Base-by-base conservation (phyloP, 805 yeast genomes). In the Suhomyces sp. region DNA sequence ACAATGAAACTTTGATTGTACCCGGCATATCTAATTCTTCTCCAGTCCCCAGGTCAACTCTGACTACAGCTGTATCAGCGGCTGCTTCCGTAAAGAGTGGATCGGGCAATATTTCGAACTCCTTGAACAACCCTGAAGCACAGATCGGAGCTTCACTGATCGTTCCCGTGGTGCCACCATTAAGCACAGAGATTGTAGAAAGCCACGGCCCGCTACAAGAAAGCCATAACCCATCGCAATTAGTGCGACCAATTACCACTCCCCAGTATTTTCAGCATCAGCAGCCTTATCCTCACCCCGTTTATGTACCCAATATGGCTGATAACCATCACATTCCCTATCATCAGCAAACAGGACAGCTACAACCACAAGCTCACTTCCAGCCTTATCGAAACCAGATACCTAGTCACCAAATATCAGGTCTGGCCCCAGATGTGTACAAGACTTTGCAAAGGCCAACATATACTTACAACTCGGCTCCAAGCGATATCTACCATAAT, bases 11-110 rank as follows among this genome's bases (percentile, higher is more conserved):
- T 29, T 8, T 47, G 39, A 6, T 40, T 35, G 20, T 39, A 50
- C 22, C 50, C 39, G 25, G 20, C 17, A 22, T 47, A 43, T 21
- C 57, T 47, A 31, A 44, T 24, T 15, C 57, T 21, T 39, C 46
- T 24, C 25, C 49, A 33, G 19, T 37, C 9, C 29, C 50, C 13
- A 19, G 56, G 20, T 10, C 53, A 40, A 40, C 51, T 33, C 3
- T 43, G 39, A 15, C 51, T 24, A 40, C 48, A 43, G 19, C 46
- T 31, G 15, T 51, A 46, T 12, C 55, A 35, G 22, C 48, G 27
- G 21, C 53, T 37, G 21, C 41, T 19, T 8, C 20, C 17, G 17
- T 37, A n/a, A 37, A 37, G 41, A 19, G 21, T 19, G 41, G 17
- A 3, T 6, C 41, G 2, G 41, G 22, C 13, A 17, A 17, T 37